Conservation (phyloP, 129 eudicot species). For the Flaveria ramosissima region DNA sequence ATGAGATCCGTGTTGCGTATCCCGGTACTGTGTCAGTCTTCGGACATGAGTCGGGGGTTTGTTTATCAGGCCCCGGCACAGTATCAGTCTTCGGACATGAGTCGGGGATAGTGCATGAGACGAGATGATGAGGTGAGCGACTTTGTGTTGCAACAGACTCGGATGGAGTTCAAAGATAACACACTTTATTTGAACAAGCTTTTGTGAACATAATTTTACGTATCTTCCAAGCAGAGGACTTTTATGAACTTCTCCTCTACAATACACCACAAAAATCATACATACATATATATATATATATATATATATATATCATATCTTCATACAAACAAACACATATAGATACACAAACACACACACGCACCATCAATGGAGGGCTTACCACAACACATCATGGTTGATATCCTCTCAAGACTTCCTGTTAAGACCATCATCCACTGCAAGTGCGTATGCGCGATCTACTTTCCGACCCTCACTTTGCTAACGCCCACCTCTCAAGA, state of each 20-base stretch:
- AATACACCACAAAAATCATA: not conserved
- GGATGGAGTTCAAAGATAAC: not conserved
- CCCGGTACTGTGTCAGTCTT: too few relatives aligned
- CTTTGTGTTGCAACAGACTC: too few relatives aligned
- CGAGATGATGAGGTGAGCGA: too few relatives aligned
- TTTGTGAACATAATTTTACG: not conserved
- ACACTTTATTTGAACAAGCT: too few relatives aligned
- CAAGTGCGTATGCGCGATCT: conserved; percentile 42
- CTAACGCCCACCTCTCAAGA: conserved; percentile 31
- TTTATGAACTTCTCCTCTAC: not conserved
- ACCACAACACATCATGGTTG: conserved; percentile 29
- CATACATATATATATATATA: too few relatives aligned
- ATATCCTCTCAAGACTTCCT: conserved; percentile 46
- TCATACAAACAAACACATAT: too few relatives aligned
- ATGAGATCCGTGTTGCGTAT: too few relatives aligned
- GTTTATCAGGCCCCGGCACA: too few relatives aligned
- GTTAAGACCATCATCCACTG: conserved; percentile 37
- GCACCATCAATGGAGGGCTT: conserved; percentile 30
- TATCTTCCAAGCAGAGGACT: not conserved
- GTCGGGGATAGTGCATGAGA: too few relatives aligned
- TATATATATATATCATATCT: too few relatives aligned
- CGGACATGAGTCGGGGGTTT: too few relatives aligned
- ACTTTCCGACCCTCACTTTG: conserved; percentile 35
- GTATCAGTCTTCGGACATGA: too few relatives aligned
- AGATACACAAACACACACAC: not conserved